These are phyloP conservation scores for Fusarium mexicanum DNA, from an alignment of 2,329 filamentous ascomycete species.

Conservation along the genomic window DNA sequence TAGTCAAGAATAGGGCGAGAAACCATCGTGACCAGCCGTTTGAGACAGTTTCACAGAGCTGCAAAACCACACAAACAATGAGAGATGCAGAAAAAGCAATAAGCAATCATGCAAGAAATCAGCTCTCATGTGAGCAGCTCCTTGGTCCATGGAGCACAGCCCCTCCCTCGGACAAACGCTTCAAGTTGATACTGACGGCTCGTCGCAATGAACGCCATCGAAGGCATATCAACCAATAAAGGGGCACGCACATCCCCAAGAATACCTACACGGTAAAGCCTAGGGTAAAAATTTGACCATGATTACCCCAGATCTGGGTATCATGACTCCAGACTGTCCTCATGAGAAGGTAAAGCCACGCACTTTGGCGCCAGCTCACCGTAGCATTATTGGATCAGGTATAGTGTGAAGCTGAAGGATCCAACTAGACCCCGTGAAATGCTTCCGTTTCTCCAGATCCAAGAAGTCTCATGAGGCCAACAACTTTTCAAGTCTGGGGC, in stretches of 20 bases:
- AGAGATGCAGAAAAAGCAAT: neutral
- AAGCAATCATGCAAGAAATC: constrained; percentile 5
- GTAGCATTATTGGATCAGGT: constrained; percentile 4
- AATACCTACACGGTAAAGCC: constrained; percentile 9
- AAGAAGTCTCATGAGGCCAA: constrained; percentile 19
- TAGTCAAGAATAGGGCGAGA: constrained; percentile 7
- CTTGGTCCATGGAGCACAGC: constrained; percentile 23
- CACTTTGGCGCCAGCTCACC: neutral
- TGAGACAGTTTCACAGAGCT: neutral
- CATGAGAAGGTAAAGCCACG: constrained; percentile 23
- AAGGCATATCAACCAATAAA: constrained; percentile 21
- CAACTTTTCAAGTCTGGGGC: constrained; percentile 36
- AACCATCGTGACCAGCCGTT: constrained; percentile 10
- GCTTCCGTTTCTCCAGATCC: constrained; percentile 24
- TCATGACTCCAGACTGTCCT: constrained; percentile 2
- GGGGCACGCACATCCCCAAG: constrained; percentile 3
- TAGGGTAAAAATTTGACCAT: constrained; percentile 11
- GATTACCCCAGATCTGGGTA: constrained; percentile 17
- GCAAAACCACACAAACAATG: neutral
- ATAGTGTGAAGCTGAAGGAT: neutral
- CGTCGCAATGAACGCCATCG: constrained; percentile 5
- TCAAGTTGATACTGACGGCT: constrained; percentile 9
- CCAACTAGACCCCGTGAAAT: constrained; percentile 4
- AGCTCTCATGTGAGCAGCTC: constrained; percentile 15
- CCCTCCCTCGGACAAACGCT: constrained; percentile 15